Conservation (phyloP, 305 asterid genomes). For the Fraxinus sp. region DNA sequence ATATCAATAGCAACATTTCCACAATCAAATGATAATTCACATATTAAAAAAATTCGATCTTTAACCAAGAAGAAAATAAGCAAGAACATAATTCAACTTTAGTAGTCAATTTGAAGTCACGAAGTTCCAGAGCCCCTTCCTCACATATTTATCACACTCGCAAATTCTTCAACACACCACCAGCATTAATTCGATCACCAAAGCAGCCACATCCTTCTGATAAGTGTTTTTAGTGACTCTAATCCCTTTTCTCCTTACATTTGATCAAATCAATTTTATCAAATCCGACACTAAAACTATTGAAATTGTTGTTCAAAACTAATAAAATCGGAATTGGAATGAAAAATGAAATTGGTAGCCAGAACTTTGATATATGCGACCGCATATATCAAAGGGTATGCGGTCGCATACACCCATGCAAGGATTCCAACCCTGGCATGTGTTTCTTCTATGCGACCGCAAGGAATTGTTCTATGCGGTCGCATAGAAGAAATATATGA, state of each 20-base stretch:
- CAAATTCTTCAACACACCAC: conserved; percentile 57
- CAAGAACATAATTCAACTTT: conserved; percentile 34
- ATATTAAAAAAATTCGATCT: not conserved
- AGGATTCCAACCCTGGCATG: too few relatives aligned
- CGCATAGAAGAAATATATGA: too few relatives aligned
- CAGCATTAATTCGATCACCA: conserved; percentile 62
- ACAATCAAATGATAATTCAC: not conserved
- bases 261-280: conserved; percentile 60
- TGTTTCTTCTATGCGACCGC: too few relatives aligned
- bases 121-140: conserved; percentile 56
- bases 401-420: too few relatives aligned
- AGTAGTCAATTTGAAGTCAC: conserved; percentile 58
- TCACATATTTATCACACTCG: conserved; percentile 50
- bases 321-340: too few relatives aligned
- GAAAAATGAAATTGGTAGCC: too few relatives aligned
- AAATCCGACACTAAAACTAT: conserved; percentile 51
- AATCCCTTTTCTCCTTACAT: conserved; percentile 64
- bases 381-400: too few relatives aligned
- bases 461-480: too few relatives aligned
- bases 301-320: too few relatives aligned
- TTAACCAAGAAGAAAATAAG: not conserved
- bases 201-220: conserved; percentile 58
- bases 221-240: conserved; percentile 53
- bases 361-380: too few relatives aligned
- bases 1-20: not conserved